Evolutionary conservation across 2,329 filamentous ascomycete species (phyloP).

Genomic region (Xylaria sp.): DNA sequence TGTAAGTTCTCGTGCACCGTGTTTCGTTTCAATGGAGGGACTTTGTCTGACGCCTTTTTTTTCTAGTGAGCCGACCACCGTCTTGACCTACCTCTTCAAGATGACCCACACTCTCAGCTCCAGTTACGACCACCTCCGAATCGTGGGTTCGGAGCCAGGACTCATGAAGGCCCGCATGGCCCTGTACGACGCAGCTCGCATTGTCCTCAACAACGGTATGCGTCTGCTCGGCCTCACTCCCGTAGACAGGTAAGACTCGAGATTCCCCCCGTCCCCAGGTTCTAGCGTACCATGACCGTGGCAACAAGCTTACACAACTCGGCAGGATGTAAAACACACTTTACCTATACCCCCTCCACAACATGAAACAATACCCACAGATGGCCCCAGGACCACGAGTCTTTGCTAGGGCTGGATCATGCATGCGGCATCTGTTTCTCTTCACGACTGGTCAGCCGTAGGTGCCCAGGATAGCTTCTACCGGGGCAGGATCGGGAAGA

Average conservation of each 20-base stretch:
- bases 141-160: slow-evolving; percentile 72
- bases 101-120: slow-evolving; percentile 76
- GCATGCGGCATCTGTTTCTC: neutral
- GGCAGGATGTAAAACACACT: slow-evolving; percentile 18
- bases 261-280: neutral
- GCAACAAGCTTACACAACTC: slow-evolving; percentile 1
- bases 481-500: neutral
- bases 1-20: slow-evolving; percentile 31
- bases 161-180: slow-evolving; percentile 69
- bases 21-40: neutral
- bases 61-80: slow-evolving; percentile 56
- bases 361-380: neutral
- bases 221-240: slow-evolving; percentile 70
- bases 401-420: neutral
- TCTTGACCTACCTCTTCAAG: slow-evolving; percentile 56
- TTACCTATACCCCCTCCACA: neutral
- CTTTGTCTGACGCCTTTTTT: slow-evolving; percentile 1
- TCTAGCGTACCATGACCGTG: too few relatives aligned
- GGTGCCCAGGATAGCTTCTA: neutral
- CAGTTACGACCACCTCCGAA: slow-evolving; percentile 76
- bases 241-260: slow-evolving; percentile 54
- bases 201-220: slow-evolving; percentile 80
- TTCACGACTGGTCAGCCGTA: neutral
- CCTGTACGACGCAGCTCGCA: slow-evolving; percentile 69
- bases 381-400: neutral